Percentiles rank a stretch among this genome's conserved stretches.
Conservation (phyloP, 2,329 filamentous ascomycete genomes). For the Sporothrix pseudoabietina region DNA sequence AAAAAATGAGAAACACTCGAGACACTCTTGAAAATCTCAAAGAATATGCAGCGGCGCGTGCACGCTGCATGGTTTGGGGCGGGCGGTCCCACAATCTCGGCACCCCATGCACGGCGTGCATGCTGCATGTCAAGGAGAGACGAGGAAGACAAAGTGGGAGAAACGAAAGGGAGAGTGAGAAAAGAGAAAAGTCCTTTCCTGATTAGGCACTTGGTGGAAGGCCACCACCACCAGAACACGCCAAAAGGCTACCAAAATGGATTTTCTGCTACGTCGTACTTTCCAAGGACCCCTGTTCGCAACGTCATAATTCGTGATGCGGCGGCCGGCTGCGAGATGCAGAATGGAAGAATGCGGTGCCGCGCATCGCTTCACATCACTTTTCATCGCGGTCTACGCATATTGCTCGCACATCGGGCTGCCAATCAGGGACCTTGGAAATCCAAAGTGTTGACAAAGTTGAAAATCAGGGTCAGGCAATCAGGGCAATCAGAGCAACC, state of each 20-base stretch:
- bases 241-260: background rate
- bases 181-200: background rate
- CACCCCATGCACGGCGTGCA: background rate
- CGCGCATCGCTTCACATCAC: background rate
- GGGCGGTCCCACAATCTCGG: slow-evolving; percentile 21
- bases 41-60: slow-evolving; percentile 28
- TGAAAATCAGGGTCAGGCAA: background rate
- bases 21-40: background rate
- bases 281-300: background rate
- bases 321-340: background rate
- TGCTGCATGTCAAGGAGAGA: background rate
- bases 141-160: background rate
- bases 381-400: background rate
- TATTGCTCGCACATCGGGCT: background rate
- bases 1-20: slow-evolving; percentile 18
- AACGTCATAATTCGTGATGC: slow-evolving; percentile 22
- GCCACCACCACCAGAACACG: background rate
- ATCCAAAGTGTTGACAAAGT: background rate
- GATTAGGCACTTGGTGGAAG: background rate
- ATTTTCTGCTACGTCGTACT: background rate
- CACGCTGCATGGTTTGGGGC: slow-evolving; percentile 8
- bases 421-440: background rate
- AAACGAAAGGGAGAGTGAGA: too few species aligned
- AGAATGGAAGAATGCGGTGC: background rate
- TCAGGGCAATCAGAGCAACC: background rate